A percentile compares a stretch with the other conserved stretches of the same genome.
Conservation (phyloP, 148 eudicot species). For the Amaranthus hypochondriacus region DNA sequence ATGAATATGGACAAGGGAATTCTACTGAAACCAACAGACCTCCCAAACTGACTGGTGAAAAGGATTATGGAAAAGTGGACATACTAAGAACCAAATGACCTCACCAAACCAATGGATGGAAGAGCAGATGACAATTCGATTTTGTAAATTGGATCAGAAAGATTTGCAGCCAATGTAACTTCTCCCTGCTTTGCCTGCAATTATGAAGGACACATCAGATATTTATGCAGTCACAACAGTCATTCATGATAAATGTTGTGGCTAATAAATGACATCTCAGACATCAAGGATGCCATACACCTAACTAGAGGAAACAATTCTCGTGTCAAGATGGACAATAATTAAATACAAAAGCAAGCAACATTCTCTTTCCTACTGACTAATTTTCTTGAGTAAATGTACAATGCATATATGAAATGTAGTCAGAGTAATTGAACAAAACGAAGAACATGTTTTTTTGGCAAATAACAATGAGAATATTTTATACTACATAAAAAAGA, state of each 20-base stretch:
- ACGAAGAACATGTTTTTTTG: neutral
- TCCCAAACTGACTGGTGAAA: neutral
- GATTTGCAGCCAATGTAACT: conserved; percentile 71
- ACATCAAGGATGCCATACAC: neutral
- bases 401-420: neutral
- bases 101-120: conserved; percentile 86
- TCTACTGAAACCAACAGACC: conserved; percentile 3
- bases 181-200: conserved; percentile 77
- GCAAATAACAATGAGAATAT: too few relatives aligned
- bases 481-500: neutral
- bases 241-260: neutral
- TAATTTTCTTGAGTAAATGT: neutral
- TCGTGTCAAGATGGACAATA: neutral
- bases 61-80: conserved; percentile 4
- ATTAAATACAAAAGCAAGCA: neutral
- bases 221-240: neutral
- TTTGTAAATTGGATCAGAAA: conserved; percentile 73
- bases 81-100: conserved; percentile 21
- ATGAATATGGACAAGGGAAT: neutral
- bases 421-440: neutral
- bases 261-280: neutral
- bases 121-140: conserved; percentile 61
- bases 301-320: neutral
- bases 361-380: neutral
- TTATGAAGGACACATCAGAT: conserved; percentile 5